Conservation (phyloP, 768 basidiomycete genomes). For the Suillus luteus region DNA sequence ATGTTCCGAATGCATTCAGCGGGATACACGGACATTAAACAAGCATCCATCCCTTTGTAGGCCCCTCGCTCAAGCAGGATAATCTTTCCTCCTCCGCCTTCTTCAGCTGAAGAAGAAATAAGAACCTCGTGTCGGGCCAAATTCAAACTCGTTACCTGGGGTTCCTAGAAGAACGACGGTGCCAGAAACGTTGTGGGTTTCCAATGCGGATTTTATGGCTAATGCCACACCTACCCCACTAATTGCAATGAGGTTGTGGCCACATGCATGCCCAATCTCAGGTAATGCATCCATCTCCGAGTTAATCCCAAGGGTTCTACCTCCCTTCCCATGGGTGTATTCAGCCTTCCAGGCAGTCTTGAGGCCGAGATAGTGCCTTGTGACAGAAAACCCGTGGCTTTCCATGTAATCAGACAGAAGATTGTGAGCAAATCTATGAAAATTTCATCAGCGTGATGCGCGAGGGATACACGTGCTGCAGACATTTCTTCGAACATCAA, state of each 20-base stretch:
- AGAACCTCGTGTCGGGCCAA: slow-evolving; percentile 5
- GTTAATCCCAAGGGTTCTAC: slow-evolving; percentile 74
- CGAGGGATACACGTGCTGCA: slow-evolving; percentile 22
- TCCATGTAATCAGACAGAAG: slow-evolving; percentile 67
- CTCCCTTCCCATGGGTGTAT: slow-evolving; percentile 57
- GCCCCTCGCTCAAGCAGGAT: slow-evolving; percentile 72
- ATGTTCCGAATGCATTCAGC: slow-evolving; percentile 11
- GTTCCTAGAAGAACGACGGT: slow-evolving; percentile 78
- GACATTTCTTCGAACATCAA: slow-evolving; percentile 66
- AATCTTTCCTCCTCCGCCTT: slow-evolving; percentile 77
- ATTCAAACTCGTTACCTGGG: slow-evolving; percentile 48
- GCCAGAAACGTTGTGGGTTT: slow-evolving; percentile 61
- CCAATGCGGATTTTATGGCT: slow-evolving; percentile 68
- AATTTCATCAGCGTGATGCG: slow-evolving; percentile 14
- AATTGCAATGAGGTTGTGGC: slow-evolving; percentile 83
- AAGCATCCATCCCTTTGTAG: slow-evolving; percentile 80
- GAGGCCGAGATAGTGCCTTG: slow-evolving; percentile 67
- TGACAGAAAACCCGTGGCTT: slow-evolving; percentile 68
- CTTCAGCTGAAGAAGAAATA: slow-evolving; percentile 57
- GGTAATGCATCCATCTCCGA: slow-evolving; percentile 72
- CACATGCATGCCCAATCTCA: slow-evolving; percentile 67
- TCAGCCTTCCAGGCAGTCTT: slow-evolving; percentile 80
- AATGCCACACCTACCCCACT: slow-evolving; percentile 75
- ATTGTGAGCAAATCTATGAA: slow-evolving; percentile 69
- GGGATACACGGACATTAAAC: slow-evolving; percentile 58